Conservation (phyloP, 768 basidiomycete genomes). For the Amanita fuliginea region DNA sequence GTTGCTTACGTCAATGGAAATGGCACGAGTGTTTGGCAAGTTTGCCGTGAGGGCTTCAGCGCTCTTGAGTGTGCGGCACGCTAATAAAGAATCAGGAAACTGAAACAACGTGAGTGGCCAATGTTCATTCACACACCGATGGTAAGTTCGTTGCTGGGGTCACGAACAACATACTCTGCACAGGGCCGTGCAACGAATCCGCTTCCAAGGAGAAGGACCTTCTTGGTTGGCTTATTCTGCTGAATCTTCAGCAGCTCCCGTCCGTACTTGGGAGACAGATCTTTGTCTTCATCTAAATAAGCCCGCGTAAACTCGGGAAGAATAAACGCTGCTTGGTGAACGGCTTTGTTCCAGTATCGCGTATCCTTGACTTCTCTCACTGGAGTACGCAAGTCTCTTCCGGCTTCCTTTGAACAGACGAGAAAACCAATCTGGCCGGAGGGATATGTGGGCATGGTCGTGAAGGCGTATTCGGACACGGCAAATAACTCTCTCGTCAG, state of each 20-base stretch:
- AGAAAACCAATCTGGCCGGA: slow-evolving; percentile 97
- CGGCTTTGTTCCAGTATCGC: slow-evolving; percentile 73
- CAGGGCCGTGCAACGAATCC: slow-evolving; percentile 96
- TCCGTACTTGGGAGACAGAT: slow-evolving; percentile 70
- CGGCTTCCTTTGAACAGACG: slow-evolving; percentile 69
- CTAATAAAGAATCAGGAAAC: slow-evolving; percentile 22
- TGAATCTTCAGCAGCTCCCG: slow-evolving; percentile 36
- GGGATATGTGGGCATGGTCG: slow-evolving; percentile 96
- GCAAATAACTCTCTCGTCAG: slow-evolving; percentile 71
- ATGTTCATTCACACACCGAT: slow-evolving; percentile 43
- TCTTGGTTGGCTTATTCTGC: slow-evolving; percentile 37
- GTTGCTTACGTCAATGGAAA: slow-evolving; percentile 75
- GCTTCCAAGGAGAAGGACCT: slow-evolving; percentile 83
- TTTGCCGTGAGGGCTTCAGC: slow-evolving; percentile 59
- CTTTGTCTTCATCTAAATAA: slow-evolving; percentile 60
- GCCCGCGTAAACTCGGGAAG: slow-evolving; percentile 88
- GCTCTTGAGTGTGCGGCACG: slow-evolving; percentile 77
- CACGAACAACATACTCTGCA: slow-evolving; percentile 83
- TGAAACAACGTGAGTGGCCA: background rate
- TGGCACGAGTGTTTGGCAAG: slow-evolving; percentile 60
- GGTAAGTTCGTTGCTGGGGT: slow-evolving; percentile 73
- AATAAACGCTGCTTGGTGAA: slow-evolving; percentile 78
- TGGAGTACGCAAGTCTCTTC: slow-evolving; percentile 61
- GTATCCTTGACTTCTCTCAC: slow-evolving; percentile 61
- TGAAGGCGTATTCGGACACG: slow-evolving; percentile 81